phyloP scores from a whole-genome alignment of 805 yeast genomes.

The Wickerhamomyces bovis region DNA sequence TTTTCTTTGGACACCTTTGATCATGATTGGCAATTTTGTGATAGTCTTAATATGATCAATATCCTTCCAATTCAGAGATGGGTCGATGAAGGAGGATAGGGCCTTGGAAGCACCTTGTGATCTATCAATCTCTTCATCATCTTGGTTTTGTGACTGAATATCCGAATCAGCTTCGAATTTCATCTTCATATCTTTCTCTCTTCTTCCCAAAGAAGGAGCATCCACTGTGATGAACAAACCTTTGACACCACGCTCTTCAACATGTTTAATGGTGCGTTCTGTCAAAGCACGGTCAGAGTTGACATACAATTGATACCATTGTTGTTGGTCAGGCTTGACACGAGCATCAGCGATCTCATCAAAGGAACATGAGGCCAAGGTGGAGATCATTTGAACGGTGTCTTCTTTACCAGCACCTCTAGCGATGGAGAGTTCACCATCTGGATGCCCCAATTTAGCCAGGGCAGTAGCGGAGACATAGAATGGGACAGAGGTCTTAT shows the following conservation, averaged over 20 bases:
- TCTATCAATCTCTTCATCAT: constrained; percentile 49
- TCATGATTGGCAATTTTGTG: constrained; percentile 60
- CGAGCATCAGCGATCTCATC: constrained; percentile 79
- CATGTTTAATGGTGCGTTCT: constrained; percentile 55
- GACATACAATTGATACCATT: constrained; percentile 88
- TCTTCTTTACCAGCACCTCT: constrained; percentile 70
- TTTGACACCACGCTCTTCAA: constrained; percentile 67
- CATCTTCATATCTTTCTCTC: constrained; percentile 80
- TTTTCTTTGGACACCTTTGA: constrained; percentile 81
- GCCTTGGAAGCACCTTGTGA: constrained; percentile 84
- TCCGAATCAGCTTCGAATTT: constrained; percentile 47
- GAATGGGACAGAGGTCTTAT: constrained; percentile 66
- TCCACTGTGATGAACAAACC: constrained; percentile 88
- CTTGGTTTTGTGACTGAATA: constrained; percentile 43
- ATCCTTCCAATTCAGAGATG: constrained; percentile 60
- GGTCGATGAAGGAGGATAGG: constrained; percentile 77
- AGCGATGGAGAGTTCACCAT: constrained; percentile 85
- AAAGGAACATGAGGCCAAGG: constrained; percentile 81
- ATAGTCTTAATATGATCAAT: constrained; percentile 46
- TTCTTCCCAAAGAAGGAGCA: constrained; percentile 86
- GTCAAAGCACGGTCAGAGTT: constrained; percentile 69
- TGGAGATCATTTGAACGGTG: constrained; percentile 86
- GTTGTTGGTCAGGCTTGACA: constrained; percentile 55
- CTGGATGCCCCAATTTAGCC: constrained; percentile 88
- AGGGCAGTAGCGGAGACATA: constrained; percentile 90